Evolutionary conservation across 2,329 filamentous ascomycete genomes (phyloP).

Genomic region (Trichophyton mentagrophytes): DNA sequence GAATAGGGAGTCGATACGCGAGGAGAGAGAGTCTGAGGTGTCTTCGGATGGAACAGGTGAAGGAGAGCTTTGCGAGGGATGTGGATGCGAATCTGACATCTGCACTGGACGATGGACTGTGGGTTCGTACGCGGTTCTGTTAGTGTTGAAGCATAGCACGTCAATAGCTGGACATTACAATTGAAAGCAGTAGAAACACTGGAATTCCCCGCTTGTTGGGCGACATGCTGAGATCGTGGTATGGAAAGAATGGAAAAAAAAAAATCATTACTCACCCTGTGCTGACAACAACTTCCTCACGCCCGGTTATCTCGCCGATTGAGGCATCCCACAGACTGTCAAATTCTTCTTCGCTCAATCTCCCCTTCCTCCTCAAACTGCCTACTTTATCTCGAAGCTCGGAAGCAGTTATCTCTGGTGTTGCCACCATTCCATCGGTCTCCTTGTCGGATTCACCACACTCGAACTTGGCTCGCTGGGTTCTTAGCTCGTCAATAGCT

Average conservation of each 20-base stretch:
- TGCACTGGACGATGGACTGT: constrained; percentile 53
- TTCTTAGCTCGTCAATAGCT: constrained; percentile 72
- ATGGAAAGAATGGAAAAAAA: constrained; percentile 10
- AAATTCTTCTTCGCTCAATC: constrained; percentile 69
- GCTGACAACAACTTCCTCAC: constrained; percentile 48
- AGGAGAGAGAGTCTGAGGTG: constrained; percentile 37
- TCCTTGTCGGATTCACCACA: constrained; percentile 61
- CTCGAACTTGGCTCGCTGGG: constrained; percentile 78
- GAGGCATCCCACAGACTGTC: constrained; percentile 58
- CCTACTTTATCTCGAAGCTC: constrained; percentile 66
- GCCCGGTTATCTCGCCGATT: constrained; percentile 38
- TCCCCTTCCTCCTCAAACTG: constrained; percentile 64
- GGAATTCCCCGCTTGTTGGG: constrained; percentile 11
- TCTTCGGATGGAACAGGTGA: constrained; percentile 49
- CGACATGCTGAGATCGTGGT: constrained; percentile 8
- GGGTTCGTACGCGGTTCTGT: constrained; percentile 63
- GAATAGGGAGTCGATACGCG: constrained; percentile 40
- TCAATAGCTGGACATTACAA: constrained; percentile 19
- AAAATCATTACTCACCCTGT: constrained; percentile 45
- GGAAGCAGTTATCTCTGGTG: constrained; percentile 53
- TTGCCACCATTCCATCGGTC: constrained; percentile 45
- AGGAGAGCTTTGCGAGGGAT: constrained; percentile 82
- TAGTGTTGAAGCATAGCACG: constrained; percentile 50
- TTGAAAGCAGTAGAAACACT: constrained; percentile 1
- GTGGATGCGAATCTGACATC: constrained; percentile 61